Evolutionary conservation across 2,329 filamentous ascomycete genomes (phyloP), one percentile per base, ranked within the genome.

Genomic region (Triangularia setosa): DNA sequence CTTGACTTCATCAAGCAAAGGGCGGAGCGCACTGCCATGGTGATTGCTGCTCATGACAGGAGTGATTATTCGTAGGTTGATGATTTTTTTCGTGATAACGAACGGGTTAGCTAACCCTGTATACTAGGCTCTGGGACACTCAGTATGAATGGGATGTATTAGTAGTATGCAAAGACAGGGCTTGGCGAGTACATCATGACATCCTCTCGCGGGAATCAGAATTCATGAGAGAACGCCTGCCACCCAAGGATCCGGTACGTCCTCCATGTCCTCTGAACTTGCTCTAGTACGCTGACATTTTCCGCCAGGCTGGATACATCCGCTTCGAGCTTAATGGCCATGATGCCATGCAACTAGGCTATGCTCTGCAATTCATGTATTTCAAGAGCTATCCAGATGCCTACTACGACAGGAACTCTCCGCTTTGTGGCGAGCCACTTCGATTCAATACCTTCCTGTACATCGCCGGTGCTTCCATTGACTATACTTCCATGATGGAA

Each of bases 311-410:
- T 11, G 48, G 40, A 4, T 62, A 64, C 28, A 48, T 67, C 35
- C 56, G 8, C 0, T 63, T 71, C 16, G 35, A 63, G 8, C 66
- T 69, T 7, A n/a, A 62, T 28, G 21, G 25, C 12, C 72, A 72
- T 58, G 48, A 68, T 21, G 33, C 60, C 0, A 62, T 61, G 9
- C 65, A 69, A 55, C 64, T 75, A 3, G 64, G 62, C 24, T 62
- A 61, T 18, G 70, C 69, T 0, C 58, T 76, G 3, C 62, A 63
- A 4, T 76, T 71, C 65, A 72, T 75, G 69, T 75, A 76, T 64
- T 35, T 55, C 18, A 61, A 69, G 3, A 53, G 72, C 72, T 60
- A 53, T 40, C 58, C 24, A 53, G 40, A 60, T 8, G 23, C 58
- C 28, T 12, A 23, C n/a, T 24, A 21, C 23, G 52, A n/a, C 54